phyloP scores from a whole-genome alignment of 352 stramenopile genomes.

The Phytophthora syringae region DNA sequence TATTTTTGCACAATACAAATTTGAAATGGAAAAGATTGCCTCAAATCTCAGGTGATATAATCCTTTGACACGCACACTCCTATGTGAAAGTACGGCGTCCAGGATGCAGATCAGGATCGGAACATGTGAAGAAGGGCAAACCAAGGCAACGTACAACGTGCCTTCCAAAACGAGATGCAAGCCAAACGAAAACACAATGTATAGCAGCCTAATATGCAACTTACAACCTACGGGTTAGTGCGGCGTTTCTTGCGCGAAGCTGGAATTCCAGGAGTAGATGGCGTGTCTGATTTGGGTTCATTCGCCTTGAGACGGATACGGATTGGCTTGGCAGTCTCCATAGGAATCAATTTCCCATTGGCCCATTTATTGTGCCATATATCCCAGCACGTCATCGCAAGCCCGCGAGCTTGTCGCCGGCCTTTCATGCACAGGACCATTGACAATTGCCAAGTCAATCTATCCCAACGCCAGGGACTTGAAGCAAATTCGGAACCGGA shows the following conservation, averaged over 20 bases:
- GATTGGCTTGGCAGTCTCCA: neutral
- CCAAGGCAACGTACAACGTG: neutral
- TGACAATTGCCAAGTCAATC: neutral
- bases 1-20: neutral
- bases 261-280: neutral
- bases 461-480: no score
- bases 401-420: neutral
- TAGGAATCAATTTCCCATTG: constrained; percentile 1
- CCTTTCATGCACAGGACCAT: neutral
- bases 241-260: constrained; percentile 3
- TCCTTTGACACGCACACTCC: neutral
- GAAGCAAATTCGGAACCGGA: no score
- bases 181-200: no score
- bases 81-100: neutral
- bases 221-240: neutral
- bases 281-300: neutral
- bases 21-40: neutral
- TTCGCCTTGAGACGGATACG: neutral
- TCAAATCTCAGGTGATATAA: neutral
- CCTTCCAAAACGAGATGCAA: neutral
- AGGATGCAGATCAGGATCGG: neutral
- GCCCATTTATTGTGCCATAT: neutral
- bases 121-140: no score
- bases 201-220: neutral
- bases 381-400: neutral